Percentiles rank a stretch among this genome's conserved stretches.
Conservation (phyloP, 2,329 filamentous ascomycete genomes). For the Immersiporthe knoxdaviesiana region DNA sequence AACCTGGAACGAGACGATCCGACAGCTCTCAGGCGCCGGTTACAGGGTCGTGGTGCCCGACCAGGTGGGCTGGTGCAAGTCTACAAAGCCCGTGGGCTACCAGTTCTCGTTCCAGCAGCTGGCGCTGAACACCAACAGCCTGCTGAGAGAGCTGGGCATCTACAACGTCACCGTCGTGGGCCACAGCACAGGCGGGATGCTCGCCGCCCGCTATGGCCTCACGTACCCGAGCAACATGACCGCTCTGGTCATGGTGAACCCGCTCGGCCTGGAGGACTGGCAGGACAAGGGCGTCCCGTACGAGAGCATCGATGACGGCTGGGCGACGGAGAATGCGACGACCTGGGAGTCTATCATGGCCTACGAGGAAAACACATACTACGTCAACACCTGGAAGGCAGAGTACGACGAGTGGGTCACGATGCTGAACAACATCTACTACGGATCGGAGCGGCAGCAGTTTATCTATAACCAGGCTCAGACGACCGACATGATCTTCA, state of each 20-base stretch:
- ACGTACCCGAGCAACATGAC: constrained; percentile 51
- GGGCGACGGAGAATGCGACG: constrained; percentile 43
- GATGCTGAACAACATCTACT: constrained; percentile 58
- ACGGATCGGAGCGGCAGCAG: constrained; percentile 44
- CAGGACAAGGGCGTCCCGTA: constrained; percentile 53
- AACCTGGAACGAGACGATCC: constrained; percentile 55
- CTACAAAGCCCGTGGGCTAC: constrained; percentile 53
- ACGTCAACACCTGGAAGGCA: constrained; percentile 51
- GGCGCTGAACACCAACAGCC: constrained; percentile 52
- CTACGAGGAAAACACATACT: constrained; percentile 54
- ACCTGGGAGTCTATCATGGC: constrained; percentile 48
- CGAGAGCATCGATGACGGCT: constrained; percentile 45
- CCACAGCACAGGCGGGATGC: constrained; percentile 51
- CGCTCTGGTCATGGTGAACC: constrained; percentile 53
- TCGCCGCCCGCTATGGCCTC: constrained; percentile 51
- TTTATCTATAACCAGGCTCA: constrained; percentile 54
- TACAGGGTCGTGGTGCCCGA: constrained; percentile 59
- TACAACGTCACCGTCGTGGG: constrained; percentile 50
- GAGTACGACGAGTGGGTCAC: constrained; percentile 58
- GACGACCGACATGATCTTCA: constrained; percentile 59
- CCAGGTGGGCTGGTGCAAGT: constrained; percentile 62
- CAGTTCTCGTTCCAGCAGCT: constrained; percentile 58
- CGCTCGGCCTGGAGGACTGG: constrained; percentile 60
- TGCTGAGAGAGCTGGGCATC: constrained; percentile 13
- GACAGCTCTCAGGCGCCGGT: constrained; percentile 45